Base-by-base conservation (phyloP, 257 asterid species). In the Osmanthus fragrans region DNA sequence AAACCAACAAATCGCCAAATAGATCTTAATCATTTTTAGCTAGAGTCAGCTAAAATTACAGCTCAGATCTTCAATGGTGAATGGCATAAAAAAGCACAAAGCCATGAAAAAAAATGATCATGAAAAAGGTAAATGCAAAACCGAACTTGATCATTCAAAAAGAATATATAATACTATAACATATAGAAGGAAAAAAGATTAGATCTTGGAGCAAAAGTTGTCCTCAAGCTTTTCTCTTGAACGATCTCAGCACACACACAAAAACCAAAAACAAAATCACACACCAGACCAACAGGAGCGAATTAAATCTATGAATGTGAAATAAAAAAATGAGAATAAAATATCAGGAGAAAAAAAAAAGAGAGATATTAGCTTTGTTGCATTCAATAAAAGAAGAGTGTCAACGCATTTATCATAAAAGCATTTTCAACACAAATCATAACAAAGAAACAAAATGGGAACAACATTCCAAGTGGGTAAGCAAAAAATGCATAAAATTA, bases 121-220 rank as follows among this genome's bases (percentile, higher is more conserved):
- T 56, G 30, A 56, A 56, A 19, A 8, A n/a, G 15, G 27, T 56
- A 56, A n/a, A 56, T 56, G 29, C 65, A 56, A 56, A 56, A 23
- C 79, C 54, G 16, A 66, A 65, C 32, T 25, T 45, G 27, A 47
- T 18, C 67, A 69, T 25, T 39, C 33, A 64, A 66, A n/a, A 39
- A 30, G 6, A 49, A 49, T 16, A 49, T 49, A 16, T 3, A 16
- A 49, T 29, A 6, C 18, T 32, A 70, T 4, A 75, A 15, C 66
- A 33, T 27, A 9, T 56, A 33, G 34, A 23, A 39, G 34, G 9
- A 16, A 60, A 72, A 36, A 70, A 11, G 25, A 34, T 37, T 11
- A 79, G 83, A 83, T 85, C 87, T 80, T 69, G 23, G 69, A 18
- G 23, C 76, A 73, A 1, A 67, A 33, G 21, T 23, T 63, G 18